Evolutionary conservation across 805 yeast species (phyloP).

Genomic region (Candida odintsovae): DNA sequence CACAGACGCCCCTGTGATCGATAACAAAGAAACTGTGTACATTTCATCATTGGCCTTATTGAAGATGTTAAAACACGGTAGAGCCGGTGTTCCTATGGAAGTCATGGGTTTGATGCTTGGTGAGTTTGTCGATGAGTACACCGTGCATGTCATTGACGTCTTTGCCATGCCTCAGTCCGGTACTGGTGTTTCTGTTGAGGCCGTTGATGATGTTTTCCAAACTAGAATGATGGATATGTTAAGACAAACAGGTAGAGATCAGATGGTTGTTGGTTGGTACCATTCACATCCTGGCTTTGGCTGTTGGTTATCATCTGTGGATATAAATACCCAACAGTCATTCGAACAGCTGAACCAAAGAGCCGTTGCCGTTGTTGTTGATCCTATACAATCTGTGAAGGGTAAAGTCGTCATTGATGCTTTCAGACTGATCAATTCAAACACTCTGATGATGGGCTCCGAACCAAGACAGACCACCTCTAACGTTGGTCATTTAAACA

Average conservation of each 20-base stretch:
- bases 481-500: conserved; percentile 89
- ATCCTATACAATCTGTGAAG: conserved; percentile 97
- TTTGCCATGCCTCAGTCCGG: conserved; percentile 99
- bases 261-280: conserved; percentile 99
- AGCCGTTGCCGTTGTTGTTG: conserved; percentile 97
- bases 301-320: conserved; percentile 98
- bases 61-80: conserved; percentile 96
- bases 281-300: conserved; percentile 99
- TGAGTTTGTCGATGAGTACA: conserved; percentile 94
- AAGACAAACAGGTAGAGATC: conserved; percentile 97
- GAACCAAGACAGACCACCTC: conserved; percentile 98
- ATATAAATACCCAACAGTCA: conserved; percentile 95
- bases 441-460: conserved; percentile 87
- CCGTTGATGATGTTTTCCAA: conserved; percentile 98
- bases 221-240: conserved; percentile 99
- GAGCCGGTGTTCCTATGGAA: conserved; percentile 86
- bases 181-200: conserved; percentile 98
- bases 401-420: conserved; percentile 99
- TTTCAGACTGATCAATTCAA: conserved; percentile 85
- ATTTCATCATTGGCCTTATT: conserved; percentile 91
- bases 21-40: conserved; percentile 93
- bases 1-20: conserved; percentile 78
- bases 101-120: conserved; percentile 99
- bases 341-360: conserved; percentile 93
- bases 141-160: conserved; percentile 95